Base-by-base conservation (phyloP, 2,329 filamentous ascomycete genomes). In the Sclerotinia borealis region DNA sequence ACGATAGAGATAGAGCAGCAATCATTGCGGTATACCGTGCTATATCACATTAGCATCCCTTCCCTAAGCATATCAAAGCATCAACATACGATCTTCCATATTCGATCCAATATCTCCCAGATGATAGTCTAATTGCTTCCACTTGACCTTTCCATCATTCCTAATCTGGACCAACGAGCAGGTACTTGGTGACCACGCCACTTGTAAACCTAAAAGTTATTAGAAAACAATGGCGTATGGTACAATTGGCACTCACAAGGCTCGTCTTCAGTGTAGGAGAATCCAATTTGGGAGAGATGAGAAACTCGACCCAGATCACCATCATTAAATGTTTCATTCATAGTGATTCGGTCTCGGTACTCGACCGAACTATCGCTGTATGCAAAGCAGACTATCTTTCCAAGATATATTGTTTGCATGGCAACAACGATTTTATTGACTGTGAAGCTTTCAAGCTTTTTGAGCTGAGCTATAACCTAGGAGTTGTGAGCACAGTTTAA, bases 331-430 rank as follows among this genome's bases (percentile, higher is more conserved):
- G 93, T 79, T 60, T 87, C 81, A 5, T 85, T 81, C 83, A 96
- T 88, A 0, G 85, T 90, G 54, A 83, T 81, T 13, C 92, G 84
- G 71, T 96, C 90, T 63, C 91, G 85, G 75, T 93, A 91, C 69
- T 95, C 88, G 4, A 96, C 80, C 0, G 86, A 89, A 13, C 93
- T 91, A 73, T 96, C 92, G 66, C 90, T 90, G 69, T 91, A 91
- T 31, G 83, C 83, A 64, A 96, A 80, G 36, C 88, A 86, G 2
- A 96, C 67, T 2, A 89, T 81, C 64, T 86, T 91, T 55, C 90
- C 89, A 65, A 88, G 85, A 69, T 89, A 88, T 22, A 90, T 80
- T 2, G 85, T 79, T 52, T 88, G 83, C 36, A 95, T 79, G 0
- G 85, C 84, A 45, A 96, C 76, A 1, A 93, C 79, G 29, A 90